Percentiles rank a stretch among this genome's conserved stretches.
These are phyloP conservation scores for Aspergillus spinulosporus DNA, from an alignment of 2,329 filamentous ascomycete genomes.

Conservation along the genomic window DNA sequence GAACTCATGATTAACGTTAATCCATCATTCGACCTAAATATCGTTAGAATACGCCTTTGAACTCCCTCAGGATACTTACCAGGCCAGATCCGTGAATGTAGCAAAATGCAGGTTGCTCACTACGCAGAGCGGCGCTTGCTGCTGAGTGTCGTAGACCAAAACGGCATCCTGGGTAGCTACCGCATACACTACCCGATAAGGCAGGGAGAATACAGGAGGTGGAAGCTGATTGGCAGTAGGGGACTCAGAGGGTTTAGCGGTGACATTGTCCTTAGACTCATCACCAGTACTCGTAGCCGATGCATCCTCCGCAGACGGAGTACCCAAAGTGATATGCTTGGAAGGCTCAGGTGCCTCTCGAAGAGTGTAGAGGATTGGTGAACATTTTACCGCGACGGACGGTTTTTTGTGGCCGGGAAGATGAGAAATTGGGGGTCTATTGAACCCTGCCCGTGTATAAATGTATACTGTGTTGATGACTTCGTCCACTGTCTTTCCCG, in stretches of 20 bases:
- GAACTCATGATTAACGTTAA: slow-evolving; percentile 89
- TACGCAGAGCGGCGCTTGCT: slow-evolving; percentile 87
- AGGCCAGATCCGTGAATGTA: slow-evolving; percentile 93
- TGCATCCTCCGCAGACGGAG: slow-evolving; percentile 79
- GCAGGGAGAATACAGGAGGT: slow-evolving; percentile 70
- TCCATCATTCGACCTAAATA: slow-evolving; percentile 69
- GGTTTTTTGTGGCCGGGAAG: slow-evolving; percentile 97
- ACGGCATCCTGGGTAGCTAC: slow-evolving; percentile 97
- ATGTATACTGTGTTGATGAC: slow-evolving; percentile 98
- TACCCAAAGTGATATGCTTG: slow-evolving; percentile 92
- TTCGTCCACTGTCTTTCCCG: slow-evolving; percentile 74
- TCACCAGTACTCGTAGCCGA: slow-evolving; percentile 65
- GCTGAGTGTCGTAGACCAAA: slow-evolving; percentile 93
- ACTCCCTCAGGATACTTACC: slow-evolving; percentile 59
- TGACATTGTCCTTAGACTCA: slow-evolving; percentile 52
- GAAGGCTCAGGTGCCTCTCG: slow-evolving; percentile 68
- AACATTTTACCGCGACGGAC: slow-evolving; percentile 92
- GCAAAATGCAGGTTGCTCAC: slow-evolving; percentile 97
- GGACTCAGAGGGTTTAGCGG: slow-evolving; percentile 53
- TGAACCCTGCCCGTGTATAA: slow-evolving; percentile 92
- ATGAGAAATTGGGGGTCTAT: slow-evolving; percentile 93
- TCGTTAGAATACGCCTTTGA: slow-evolving; percentile 22
- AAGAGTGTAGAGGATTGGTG: slow-evolving; percentile 81
- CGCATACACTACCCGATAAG: slow-evolving; percentile 93
- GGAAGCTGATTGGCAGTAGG: slow-evolving; percentile 52